phyloP scores from a whole-genome alignment of 1,284 basidiomycete genomes.

The Ganoderma lucidum region DNA sequence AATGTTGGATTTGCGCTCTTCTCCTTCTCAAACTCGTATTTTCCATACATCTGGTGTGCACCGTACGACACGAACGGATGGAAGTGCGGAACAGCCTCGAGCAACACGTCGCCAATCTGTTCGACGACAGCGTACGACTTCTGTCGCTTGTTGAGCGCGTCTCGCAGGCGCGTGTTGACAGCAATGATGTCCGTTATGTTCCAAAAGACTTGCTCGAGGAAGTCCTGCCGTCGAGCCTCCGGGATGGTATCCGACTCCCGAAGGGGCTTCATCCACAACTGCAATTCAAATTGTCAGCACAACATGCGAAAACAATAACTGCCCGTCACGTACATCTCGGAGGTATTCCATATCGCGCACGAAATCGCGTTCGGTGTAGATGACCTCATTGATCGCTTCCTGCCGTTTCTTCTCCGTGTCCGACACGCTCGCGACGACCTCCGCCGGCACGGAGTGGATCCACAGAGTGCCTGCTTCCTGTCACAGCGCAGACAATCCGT shows the following conservation, averaged over 20 bases:
- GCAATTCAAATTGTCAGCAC: constrained; percentile 13
- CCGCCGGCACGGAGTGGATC: constrained; percentile 96
- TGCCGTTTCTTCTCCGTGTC: constrained; percentile 96
- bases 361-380: constrained; percentile 98
- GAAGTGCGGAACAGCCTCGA: constrained; percentile 91
- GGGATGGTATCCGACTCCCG: constrained; percentile 83
- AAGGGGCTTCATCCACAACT: constrained; percentile 94
- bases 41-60: constrained; percentile 96
- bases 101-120: constrained; percentile 90
- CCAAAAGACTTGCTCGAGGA: constrained; percentile 97
- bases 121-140: constrained; percentile 95
- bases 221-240: constrained; percentile 80
- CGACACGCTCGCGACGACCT: constrained; percentile 91
- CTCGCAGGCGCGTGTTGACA: constrained; percentile 90
- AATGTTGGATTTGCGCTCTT: constrained; percentile 95
- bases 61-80: constrained; percentile 95
- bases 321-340: constrained; percentile 76
- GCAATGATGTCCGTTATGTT: constrained; percentile 95
- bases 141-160: constrained; percentile 95
- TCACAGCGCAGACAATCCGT: constrained; percentile 12
- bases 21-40: constrained; percentile 99
- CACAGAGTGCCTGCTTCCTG: constrained; percentile 94
- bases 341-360: constrained; percentile 98
- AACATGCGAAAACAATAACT: constrained; percentile 10
- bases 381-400: constrained; percentile 99